phyloP scores from a whole-genome alignment of 257 asterid species.

The Apocynum venetum region DNA sequence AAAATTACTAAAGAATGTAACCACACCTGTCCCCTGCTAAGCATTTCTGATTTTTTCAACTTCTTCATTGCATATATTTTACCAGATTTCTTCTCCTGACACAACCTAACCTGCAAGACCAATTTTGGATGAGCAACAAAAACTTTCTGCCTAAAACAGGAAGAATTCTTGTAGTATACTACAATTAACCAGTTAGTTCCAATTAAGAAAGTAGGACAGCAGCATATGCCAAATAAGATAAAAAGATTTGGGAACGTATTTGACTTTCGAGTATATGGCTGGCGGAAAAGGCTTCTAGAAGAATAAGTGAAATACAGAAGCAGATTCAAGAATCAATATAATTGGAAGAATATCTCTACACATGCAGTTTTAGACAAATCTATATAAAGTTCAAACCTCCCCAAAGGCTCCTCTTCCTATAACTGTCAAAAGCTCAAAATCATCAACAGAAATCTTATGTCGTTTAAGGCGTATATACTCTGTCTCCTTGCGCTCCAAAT shows the following conservation, averaged over 20 bases:
- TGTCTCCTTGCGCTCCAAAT: slow-evolving; percentile 73
- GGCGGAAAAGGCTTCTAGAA: neutral
- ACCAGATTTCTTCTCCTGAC: slow-evolving; percentile 68
- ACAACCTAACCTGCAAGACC: slow-evolving; percentile 64
- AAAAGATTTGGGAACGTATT: neutral
- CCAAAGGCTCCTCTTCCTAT: slow-evolving; percentile 93
- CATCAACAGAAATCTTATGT: slow-evolving; percentile 66
- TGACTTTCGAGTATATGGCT: neutral
- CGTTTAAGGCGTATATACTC: slow-evolving; percentile 75
- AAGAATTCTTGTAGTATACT: neutral
- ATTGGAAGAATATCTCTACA: neutral
- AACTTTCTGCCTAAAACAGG: slow-evolving; percentile 3
- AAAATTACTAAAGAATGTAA: neutral
- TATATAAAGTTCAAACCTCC: slow-evolving; percentile 50
- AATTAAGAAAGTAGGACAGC: neutral
- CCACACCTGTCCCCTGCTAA: slow-evolving; percentile 83
- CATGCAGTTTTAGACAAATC: slow-evolving; percentile 3
- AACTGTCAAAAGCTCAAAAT: slow-evolving; percentile 65
- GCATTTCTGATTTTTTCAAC: slow-evolving; percentile 87
- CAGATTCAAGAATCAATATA: neutral
- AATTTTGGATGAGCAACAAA: slow-evolving; percentile 16
- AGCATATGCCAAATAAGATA: neutral
- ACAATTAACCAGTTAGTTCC: neutral
- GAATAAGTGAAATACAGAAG: neutral
- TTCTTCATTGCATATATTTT: slow-evolving; percentile 80